A percentile compares a stretch with the other conserved stretches of the same genome.
Conservation (phyloP, 768 basidiomycete species). For the Lactifluus subvellereus region DNA sequence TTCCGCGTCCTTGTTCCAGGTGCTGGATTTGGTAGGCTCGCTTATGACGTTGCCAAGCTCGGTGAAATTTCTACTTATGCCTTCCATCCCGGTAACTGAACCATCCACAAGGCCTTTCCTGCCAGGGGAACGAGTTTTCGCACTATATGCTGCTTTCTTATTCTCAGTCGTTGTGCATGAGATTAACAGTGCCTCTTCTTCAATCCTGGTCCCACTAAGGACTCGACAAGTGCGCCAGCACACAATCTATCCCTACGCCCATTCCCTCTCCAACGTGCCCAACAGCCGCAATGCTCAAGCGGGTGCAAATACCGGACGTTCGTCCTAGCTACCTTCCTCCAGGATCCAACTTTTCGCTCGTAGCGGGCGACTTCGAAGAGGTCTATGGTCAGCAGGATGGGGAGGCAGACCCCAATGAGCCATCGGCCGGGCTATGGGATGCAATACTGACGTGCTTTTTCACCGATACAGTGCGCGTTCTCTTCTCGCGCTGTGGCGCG, state of each 20-base stretch:
- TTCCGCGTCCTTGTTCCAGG: conserved; percentile 84
- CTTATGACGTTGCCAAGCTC: conserved; percentile 78
- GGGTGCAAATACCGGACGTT: conserved; percentile 80
- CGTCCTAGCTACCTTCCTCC: conserved; percentile 64
- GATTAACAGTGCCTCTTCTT: neutral
- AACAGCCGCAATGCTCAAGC: conserved; percentile 54
- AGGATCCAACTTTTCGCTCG: conserved; percentile 69
- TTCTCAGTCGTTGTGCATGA: conserved; percentile 70
- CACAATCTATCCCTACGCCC: conserved; percentile 83
- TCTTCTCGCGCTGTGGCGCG: neutral
- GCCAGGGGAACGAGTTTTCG: conserved; percentile 94
- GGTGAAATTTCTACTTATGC: conserved; percentile 40
- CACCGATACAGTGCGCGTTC: conserved; percentile 73
- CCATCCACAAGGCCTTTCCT: conserved; percentile 61
- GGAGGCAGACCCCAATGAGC: conserved; percentile 45
- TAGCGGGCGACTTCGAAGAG: conserved; percentile 93
- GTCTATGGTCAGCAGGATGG: conserved; percentile 60
- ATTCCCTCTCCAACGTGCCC: conserved; percentile 83
- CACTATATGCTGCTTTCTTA: conserved; percentile 90
- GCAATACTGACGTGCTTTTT: conserved; percentile 94
- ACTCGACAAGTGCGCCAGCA: conserved; percentile 61
- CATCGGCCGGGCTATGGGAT: conserved; percentile 78
- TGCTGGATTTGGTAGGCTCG: conserved; percentile 81
- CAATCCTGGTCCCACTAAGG: conserved; percentile 31
- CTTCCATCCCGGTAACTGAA: neutral